Percentiles rank a stretch among this genome's conserved stretches.
These are phyloP conservation scores for Podila horticola DNA, from an alignment of 192 early-diverging fungal genomes.

Conservation along the genomic window DNA sequence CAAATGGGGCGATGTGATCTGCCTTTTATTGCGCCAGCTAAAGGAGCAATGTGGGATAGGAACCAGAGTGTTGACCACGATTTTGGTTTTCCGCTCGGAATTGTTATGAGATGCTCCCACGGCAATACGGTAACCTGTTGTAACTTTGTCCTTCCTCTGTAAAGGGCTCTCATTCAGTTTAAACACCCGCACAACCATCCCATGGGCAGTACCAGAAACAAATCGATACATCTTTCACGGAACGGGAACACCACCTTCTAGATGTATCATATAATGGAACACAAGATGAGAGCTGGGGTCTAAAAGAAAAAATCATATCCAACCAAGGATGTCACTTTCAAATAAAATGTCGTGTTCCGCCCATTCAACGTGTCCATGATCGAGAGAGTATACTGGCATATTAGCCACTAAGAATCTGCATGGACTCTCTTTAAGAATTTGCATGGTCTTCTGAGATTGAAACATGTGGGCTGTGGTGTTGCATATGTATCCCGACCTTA, in stretches of 20 bases:
- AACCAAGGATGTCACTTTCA: background rate
- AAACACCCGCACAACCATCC: background rate
- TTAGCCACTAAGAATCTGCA: slow-evolving; percentile 6
- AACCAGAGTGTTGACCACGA: slow-evolving; percentile 3
- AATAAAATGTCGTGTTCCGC: background rate
- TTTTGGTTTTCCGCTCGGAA: slow-evolving; percentile 2
- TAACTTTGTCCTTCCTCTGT: background rate
- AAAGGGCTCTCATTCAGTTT: background rate
- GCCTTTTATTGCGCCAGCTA: slow-evolving; percentile 7
- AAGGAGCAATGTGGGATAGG: background rate
- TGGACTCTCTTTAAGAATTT: background rate
- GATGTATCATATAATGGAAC: no score
- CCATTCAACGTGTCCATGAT: slow-evolving; percentile 5
- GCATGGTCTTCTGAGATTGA: slow-evolving; percentile 1
- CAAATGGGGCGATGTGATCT: background rate
- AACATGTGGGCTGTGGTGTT: background rate
- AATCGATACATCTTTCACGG: background rate
- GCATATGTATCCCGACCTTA: slow-evolving; percentile 4
- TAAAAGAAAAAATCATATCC: slow-evolving; percentile 1
- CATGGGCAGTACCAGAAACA: background rate
- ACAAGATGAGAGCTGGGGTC: no score
- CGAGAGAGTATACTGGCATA: background rate
- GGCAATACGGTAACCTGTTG: background rate
- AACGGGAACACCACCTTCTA: slow-evolving; percentile 5
- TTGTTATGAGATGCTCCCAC: background rate